Evolutionary conservation across 306 rosid genomes (phyloP).

Genomic region (Elaeagnus macrophylla): DNA sequence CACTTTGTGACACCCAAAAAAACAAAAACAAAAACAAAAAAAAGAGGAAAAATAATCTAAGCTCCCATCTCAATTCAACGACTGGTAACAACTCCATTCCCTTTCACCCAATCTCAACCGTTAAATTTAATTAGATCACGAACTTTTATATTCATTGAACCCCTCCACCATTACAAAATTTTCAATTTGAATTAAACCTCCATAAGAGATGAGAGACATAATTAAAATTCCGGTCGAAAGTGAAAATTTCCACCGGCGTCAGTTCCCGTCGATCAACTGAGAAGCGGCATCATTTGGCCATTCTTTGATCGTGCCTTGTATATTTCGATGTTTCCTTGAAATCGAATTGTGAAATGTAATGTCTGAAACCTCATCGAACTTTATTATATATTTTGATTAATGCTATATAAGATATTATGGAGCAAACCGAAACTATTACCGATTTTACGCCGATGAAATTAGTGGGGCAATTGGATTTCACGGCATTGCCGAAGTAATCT

Average conservation of each 20-base stretch:
- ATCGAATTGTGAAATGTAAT: slow-evolving; percentile 1
- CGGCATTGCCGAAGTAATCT: slow-evolving; percentile 11
- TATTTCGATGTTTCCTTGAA: no score
- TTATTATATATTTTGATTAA: neutral
- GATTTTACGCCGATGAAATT: slow-evolving; percentile 33
- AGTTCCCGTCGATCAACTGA: no score
- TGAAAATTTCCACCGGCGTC: no score
- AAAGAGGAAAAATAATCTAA: no score
- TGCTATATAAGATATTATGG: slow-evolving; percentile 27
- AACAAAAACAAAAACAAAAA: no score
- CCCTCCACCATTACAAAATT: slow-evolving; percentile 27
- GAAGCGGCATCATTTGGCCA: no score
- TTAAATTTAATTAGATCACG: slow-evolving; percentile 13
- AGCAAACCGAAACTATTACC: slow-evolving; percentile 39
- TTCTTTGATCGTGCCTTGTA: no score
- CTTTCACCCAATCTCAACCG: slow-evolving; percentile 14
- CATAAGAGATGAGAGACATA: no score
- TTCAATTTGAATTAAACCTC: slow-evolving; percentile 46
- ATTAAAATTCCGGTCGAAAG: no score
- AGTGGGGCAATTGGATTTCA: slow-evolving; percentile 60
- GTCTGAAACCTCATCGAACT: neutral
- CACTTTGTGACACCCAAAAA: no score
- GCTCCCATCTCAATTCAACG: slow-evolving; percentile 36
- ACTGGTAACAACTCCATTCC: neutral
- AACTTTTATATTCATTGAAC: neutral